A percentile compares a stretch with the other conserved stretches of the same genome.
Evolutionary conservation across 2,329 filamentous ascomycete genomes (phyloP).

Genomic region (Exophiala lecanii-corni): DNA sequence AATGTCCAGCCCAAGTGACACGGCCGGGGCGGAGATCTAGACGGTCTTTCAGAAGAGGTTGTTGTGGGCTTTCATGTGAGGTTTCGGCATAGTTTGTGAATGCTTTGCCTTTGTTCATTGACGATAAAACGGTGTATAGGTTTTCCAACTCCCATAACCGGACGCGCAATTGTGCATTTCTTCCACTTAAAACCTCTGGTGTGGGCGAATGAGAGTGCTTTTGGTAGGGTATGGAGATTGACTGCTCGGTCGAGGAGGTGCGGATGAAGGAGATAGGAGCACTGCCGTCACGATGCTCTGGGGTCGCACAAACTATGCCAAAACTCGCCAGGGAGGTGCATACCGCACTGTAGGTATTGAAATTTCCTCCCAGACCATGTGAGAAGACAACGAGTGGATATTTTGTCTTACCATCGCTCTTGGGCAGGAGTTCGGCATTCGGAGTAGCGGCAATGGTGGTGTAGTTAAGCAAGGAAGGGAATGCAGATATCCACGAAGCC

Average conservation of each 20-base stretch:
- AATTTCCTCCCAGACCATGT: slow-evolving; percentile 74
- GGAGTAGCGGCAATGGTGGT: slow-evolving; percentile 29
- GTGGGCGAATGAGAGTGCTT: slow-evolving; percentile 57
- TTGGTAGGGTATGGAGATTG: slow-evolving; percentile 39
- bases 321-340: slow-evolving; percentile 74
- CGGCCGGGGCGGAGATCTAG: slow-evolving; percentile 68
- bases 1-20: slow-evolving; percentile 74
- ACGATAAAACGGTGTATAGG: slow-evolving; percentile 62
- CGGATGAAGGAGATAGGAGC: slow-evolving; percentile 70
- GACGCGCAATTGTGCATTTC: slow-evolving; percentile 69
- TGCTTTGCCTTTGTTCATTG: slow-evolving; percentile 55
- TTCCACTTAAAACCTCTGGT: slow-evolving; percentile 60
- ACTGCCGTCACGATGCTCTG: slow-evolving; percentile 79
- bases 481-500: slow-evolving; percentile 18
- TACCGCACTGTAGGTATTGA: slow-evolving; percentile 82
- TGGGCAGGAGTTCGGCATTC: slow-evolving; percentile 53
- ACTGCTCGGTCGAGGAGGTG: slow-evolving; percentile 31
- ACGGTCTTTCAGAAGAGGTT: slow-evolving; percentile 47
- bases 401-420: slow-evolving; percentile 43
- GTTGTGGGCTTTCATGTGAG: slow-evolving; percentile 2
- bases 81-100: slow-evolving; percentile 39
- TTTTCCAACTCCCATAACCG: slow-evolving; percentile 74
- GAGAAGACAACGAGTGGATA: slow-evolving; percentile 86
- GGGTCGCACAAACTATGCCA: slow-evolving; percentile 73
- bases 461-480: slow-evolving; percentile 26